Percentiles rank a stretch among this genome's conserved stretches.
Evolutionary conservation across 768 basidiomycete species (phyloP).

Genomic region (Tricholoma matsutake): DNA sequence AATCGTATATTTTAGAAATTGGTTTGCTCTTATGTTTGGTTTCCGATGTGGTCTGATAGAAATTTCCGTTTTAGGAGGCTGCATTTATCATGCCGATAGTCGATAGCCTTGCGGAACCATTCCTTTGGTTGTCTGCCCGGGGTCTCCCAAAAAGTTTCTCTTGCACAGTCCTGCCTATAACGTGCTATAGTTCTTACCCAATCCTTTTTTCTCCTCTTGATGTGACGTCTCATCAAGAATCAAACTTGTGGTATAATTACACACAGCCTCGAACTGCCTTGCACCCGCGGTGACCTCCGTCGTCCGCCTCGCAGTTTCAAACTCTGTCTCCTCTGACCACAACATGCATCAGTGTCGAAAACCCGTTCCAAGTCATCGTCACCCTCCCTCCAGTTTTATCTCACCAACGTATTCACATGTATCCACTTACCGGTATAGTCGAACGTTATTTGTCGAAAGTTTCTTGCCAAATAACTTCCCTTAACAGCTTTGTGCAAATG

Average conservation of each 20-base stretch:
- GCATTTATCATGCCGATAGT: background rate
- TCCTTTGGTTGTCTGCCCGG: background rate
- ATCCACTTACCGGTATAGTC: constrained; percentile 47
- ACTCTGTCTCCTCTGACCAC: constrained; percentile 7
- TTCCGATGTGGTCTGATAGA: background rate
- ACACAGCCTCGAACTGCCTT: background rate
- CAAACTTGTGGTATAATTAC: constrained; percentile 8
- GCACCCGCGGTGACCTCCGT: background rate
- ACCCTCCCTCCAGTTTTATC: constrained; percentile 7
- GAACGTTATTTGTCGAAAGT: background rate
- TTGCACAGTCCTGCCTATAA: no score
- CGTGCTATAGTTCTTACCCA: constrained; percentile 1
- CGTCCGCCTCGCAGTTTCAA: background rate
- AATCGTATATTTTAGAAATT: no score
- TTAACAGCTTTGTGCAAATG: constrained; percentile 47
- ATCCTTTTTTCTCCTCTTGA: constrained; percentile 11
- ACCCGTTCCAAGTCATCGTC: constrained; percentile 19
- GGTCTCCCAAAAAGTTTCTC: no score
- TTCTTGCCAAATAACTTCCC: background rate
- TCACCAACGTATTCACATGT: constrained; percentile 38
- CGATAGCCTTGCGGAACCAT: background rate
- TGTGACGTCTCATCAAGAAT: constrained; percentile 15
- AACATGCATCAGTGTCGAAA: constrained; percentile 21
- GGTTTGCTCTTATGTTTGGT: background rate
- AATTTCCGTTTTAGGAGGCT: background rate